Evolutionary conservation across 495 filamentous ascomycete species (phyloP).

Genomic region (Trichoderma gamsii): DNA sequence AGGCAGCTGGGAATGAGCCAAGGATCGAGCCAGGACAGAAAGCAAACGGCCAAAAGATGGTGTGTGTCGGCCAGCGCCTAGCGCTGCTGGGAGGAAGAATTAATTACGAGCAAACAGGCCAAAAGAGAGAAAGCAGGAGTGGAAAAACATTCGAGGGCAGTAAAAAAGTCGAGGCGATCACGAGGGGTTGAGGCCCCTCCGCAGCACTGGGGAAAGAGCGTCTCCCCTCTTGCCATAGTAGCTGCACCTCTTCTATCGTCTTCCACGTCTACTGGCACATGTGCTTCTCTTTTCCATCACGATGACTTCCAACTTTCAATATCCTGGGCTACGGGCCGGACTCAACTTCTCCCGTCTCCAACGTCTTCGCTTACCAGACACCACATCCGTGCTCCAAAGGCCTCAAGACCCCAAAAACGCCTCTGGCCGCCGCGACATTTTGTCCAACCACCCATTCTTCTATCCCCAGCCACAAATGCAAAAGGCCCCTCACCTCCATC

Average conservation of each 20-base stretch:
- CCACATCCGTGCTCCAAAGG: too few species aligned
- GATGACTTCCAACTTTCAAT: too few species aligned
- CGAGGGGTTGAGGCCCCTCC: conserved; percentile 2
- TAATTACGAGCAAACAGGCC: background rate
- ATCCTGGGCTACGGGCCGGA: too few species aligned
- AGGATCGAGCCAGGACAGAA: background rate
- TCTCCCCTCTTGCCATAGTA: background rate
- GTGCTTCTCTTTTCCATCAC: background rate
- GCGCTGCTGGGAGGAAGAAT: background rate
- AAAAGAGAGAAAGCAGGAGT: background rate
- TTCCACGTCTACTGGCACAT: background rate
- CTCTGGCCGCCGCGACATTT: background rate
- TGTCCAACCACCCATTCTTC: background rate
- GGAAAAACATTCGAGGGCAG: background rate
- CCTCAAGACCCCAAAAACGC: background rate
- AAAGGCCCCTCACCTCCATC: conserved; percentile 5
- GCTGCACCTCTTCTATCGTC: background rate
- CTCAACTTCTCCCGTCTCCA: too few species aligned
- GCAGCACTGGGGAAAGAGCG: background rate
- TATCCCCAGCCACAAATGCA: background rate
- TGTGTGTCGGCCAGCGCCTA: conserved; percentile 1
- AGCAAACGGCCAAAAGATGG: conserved; percentile 3
- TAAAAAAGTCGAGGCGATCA: conserved; percentile 10
- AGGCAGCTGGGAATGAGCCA: conserved; percentile 2
- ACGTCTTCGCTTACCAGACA: too few species aligned